phyloP scores from a whole-genome alignment of 208 protist genomes.

The Acanthamoeba lenticulata region DNA sequence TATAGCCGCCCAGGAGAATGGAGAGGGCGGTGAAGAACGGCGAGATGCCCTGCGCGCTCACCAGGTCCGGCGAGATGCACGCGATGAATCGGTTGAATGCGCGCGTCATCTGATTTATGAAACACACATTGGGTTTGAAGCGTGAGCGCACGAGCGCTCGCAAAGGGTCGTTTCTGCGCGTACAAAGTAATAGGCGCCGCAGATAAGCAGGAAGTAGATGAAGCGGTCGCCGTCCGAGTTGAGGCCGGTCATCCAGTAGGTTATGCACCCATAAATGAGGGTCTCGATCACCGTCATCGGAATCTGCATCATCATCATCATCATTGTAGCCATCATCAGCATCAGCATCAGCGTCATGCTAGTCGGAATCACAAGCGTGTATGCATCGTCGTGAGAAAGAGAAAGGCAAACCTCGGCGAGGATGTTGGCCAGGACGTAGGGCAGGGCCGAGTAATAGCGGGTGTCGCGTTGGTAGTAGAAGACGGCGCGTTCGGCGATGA shows the following conservation, averaged over 20 bases:
- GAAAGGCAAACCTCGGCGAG: constrained; percentile 41
- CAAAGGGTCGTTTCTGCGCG: no score
- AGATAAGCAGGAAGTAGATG: constrained; percentile 10
- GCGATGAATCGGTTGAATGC: background rate
- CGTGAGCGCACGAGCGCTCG: background rate
- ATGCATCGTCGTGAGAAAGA: no score
- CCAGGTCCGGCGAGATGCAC: background rate
- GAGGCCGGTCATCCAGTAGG: constrained; percentile 52
- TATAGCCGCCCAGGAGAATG: background rate
- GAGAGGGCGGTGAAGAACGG: background rate
- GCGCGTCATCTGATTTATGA: background rate
- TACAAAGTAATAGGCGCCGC: constrained; percentile 14
- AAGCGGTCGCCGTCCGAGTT: constrained; percentile 26
- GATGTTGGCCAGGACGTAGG: constrained; percentile 64
- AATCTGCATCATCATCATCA: background rate
- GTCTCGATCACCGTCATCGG: constrained; percentile 3
- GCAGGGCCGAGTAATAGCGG: constrained; percentile 41
- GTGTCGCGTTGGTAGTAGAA: constrained; percentile 45
- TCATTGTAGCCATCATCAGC: no score
- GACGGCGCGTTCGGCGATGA: background rate
- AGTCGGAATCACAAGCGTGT: no score
- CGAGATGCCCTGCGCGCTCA: background rate
- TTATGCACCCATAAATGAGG: background rate
- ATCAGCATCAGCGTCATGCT: no score
- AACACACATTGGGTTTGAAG: background rate